These are phyloP conservation scores for Pseudotulostoma volvatum DNA, from an alignment of 495 filamentous ascomycete species.

Conservation along the genomic window DNA sequence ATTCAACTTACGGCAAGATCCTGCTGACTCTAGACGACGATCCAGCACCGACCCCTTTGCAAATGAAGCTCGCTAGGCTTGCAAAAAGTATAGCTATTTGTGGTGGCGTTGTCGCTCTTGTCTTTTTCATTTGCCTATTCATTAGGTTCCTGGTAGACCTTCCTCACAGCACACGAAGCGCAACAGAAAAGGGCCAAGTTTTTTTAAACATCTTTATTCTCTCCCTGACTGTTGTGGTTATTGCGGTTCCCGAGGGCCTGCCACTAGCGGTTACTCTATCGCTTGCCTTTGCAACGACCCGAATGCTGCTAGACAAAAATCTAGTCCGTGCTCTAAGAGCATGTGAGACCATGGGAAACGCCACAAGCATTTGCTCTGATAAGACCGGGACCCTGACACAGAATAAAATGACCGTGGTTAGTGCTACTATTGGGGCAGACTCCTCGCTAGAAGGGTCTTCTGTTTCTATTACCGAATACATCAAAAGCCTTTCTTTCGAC, in stretches of 20 bases:
- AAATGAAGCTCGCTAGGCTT: conserved; percentile 77
- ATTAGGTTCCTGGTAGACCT: conserved; percentile 69
- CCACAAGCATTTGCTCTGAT: conserved; percentile 59
- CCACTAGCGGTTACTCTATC: conserved; percentile 52
- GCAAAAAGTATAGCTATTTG: conserved; percentile 90
- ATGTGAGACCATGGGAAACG: conserved; percentile 49
- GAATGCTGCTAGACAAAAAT: conserved; percentile 53
- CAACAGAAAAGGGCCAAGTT: conserved; percentile 48
- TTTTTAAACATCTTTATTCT: conserved; percentile 92
- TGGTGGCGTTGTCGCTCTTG: conserved; percentile 60
- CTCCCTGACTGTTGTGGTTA: conserved; percentile 85
- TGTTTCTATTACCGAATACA: conserved; percentile 8
- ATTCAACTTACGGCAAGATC: conserved; percentile 56
- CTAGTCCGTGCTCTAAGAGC: conserved; percentile 51
- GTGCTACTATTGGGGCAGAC: conserved; percentile 37
- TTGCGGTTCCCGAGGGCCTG: conserved; percentile 66
- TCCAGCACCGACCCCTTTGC: conserved; percentile 51
- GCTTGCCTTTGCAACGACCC: conserved; percentile 52
- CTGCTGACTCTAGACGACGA: conserved; percentile 43
- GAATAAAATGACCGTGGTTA: conserved; percentile 61
- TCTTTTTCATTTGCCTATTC: conserved; percentile 85
- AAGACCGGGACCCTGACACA: conserved; percentile 58
- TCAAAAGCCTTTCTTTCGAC: conserved; percentile 26
- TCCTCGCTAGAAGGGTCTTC: too few species aligned
- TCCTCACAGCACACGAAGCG: conserved; percentile 60